Conservation (phyloP, 768 basidiomycete species). For the Pulveroboletus sp. region DNA sequence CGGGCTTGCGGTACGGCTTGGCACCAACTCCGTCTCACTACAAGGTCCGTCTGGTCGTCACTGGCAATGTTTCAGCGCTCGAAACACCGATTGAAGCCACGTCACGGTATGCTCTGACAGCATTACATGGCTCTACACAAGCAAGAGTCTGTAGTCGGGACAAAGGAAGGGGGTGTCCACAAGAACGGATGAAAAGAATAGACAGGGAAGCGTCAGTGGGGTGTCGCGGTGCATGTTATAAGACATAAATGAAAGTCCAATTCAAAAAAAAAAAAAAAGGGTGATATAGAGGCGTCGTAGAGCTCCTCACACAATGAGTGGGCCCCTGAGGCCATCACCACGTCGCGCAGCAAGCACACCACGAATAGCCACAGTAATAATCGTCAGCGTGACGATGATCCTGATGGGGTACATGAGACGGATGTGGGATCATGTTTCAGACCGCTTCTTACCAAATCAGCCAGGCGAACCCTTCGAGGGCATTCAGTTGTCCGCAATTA, state of each 20-base stretch:
- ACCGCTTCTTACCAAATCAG: constrained; percentile 55
- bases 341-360: constrained; percentile 57
- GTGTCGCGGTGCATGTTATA: constrained; percentile 20
- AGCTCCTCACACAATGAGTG: constrained; percentile 39
- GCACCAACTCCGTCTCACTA: too few relatives aligned
- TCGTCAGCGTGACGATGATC: constrained; percentile 59
- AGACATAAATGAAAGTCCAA: not conserved
- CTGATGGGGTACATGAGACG: constrained; percentile 32
- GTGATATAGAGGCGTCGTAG: not conserved
- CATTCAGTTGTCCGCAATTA: constrained; percentile 78
- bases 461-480: constrained; percentile 76
- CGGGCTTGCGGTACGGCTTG: too few relatives aligned
- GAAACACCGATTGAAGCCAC: not conserved
- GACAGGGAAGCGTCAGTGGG: constrained; percentile 2
- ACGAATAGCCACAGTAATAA: constrained; percentile 58
- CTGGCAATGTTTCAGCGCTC: too few relatives aligned
- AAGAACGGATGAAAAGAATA: not conserved
- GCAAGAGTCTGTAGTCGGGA: not conserved
- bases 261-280: constrained; percentile 12
- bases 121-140: constrained; percentile 1
- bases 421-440: not conserved
- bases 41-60: too few relatives aligned
- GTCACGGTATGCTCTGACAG: constrained; percentile 5
- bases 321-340: constrained; percentile 66
- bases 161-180: constrained; percentile 11